These are phyloP conservation scores for Penicillium sp. DNA, from an alignment of 2,329 filamentous ascomycete genomes.

Conservation along the genomic window DNA sequence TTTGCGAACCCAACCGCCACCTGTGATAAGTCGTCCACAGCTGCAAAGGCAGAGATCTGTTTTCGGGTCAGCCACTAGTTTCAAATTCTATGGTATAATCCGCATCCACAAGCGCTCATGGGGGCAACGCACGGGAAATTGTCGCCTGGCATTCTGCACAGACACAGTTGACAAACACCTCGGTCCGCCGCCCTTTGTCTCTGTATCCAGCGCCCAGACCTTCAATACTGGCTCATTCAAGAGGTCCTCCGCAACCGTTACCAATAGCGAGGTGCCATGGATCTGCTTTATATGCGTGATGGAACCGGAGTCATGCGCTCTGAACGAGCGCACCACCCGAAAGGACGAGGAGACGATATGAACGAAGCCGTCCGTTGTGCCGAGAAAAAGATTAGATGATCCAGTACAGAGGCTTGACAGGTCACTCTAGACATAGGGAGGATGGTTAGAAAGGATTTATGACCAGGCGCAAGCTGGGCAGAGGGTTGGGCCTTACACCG, in stretches of 20 bases:
- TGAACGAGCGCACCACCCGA: constrained; percentile 83
- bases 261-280: constrained; percentile 77
- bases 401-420: constrained; percentile 82
- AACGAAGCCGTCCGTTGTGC: constrained; percentile 78
- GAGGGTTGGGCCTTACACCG: constrained; percentile 58
- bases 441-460: constrained; percentile 3
- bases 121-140: constrained; percentile 70
- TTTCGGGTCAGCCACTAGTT: neutral
- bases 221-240: constrained; percentile 84
- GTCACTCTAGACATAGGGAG: constrained; percentile 51
- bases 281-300: constrained; percentile 93
- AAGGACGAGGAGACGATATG: constrained; percentile 84
- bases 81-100: neutral
- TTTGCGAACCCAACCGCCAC: constrained; percentile 95
- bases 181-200: constrained; percentile 89
- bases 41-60: constrained; percentile 75
- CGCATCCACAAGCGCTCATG: neutral
- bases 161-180: constrained; percentile 81
- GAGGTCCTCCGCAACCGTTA: constrained; percentile 79
- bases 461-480: neutral
- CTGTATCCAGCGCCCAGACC: constrained; percentile 95
- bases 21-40: constrained; percentile 83
- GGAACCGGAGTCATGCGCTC: constrained; percentile 70
- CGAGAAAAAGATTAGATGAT: constrained; percentile 84
- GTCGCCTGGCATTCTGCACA: constrained; percentile 85